Base-by-base conservation (phyloP, 805 yeast species). In the Metschnikowia matae region DNA sequence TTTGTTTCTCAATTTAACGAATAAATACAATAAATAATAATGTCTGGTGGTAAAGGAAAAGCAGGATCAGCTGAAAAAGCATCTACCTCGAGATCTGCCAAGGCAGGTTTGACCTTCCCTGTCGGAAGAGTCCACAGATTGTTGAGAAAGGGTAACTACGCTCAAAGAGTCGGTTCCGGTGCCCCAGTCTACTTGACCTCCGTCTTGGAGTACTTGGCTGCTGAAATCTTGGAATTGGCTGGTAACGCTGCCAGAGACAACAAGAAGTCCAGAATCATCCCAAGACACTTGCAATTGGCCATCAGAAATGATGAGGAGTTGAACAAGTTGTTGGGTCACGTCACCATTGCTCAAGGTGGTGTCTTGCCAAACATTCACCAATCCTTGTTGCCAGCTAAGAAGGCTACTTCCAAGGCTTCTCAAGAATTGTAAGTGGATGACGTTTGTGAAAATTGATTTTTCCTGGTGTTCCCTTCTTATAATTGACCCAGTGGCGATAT, bases 211-310 rank as follows among this genome's bases (percentile, higher is more conserved):
- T 74, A 74, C 66, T 73, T 74, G 65, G 69, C 77, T 50, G 79
- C 79, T 53, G 79, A 74, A 71, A 74, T 74, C 58, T 74, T 74
- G 63, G 79, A 74, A 67, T 74, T 74, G 66, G 78, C 79, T 52
- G 79, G 79, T 70, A 74, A 74, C 66, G 79, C 79, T 49, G 79
- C 79, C 54, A 72, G 79, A 71, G 79, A 74, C 77, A 90, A 89
- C 91, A 92, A 92, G 84, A 94, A 92, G 84, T 85, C 97, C 68
- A 74, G 79, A 74, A 74, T 74, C 46, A 72, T 74, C 64, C 79
- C 79, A 66, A 74, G 79, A 73, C 78, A 74, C 66, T 73, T 74
- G 64, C 78, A 74, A 64, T 74, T 74, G 63, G 79, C 79, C 62
- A 73, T 74, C 72, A 74, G 79, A 73, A 74, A 74, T 63, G 79